phyloP scores from a whole-genome alignment of 1,139 yeast species.

The Eremothecium cymbalariae region DNA sequence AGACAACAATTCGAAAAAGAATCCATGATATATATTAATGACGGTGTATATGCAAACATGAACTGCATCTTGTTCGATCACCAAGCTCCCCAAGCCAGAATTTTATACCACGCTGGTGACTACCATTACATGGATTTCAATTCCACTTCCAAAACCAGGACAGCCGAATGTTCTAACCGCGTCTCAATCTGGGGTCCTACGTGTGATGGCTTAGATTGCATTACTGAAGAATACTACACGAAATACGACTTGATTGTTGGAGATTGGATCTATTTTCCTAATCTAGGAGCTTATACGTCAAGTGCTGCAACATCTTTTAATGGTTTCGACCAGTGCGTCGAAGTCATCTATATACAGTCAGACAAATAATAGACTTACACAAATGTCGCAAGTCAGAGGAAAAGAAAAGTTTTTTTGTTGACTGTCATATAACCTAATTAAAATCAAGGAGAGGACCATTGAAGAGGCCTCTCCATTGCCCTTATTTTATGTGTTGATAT shows the following conservation, averaged over 20 bases:
- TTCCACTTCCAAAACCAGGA: constrained; percentile 16
- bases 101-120: constrained; percentile 47
- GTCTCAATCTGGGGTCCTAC: constrained; percentile 97
- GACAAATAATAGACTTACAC: no score
- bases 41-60: constrained; percentile 93
- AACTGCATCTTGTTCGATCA: constrained; percentile 92
- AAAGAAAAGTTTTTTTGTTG: constrained; percentile 37
- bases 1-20: constrained; percentile 36
- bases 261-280: constrained; percentile 84
- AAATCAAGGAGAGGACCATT: not conserved
- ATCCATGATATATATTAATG: constrained; percentile 69
- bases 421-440: constrained; percentile 4
- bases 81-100: constrained; percentile 65
- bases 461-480: not conserved
- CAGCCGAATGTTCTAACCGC: constrained; percentile 24
- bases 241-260: constrained; percentile 64
- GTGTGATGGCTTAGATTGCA: constrained; percentile 92
- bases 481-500: no score
- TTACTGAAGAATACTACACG: constrained; percentile 46
- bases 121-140: constrained; percentile 39
- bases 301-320: constrained; percentile 86
- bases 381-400: no score
- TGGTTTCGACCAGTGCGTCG: constrained; percentile 64
- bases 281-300: constrained; percentile 88
- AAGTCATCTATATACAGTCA: constrained; percentile 59